phyloP scores from a whole-genome alignment of 306 rosid genomes.

The Cucumis cinereus region DNA sequence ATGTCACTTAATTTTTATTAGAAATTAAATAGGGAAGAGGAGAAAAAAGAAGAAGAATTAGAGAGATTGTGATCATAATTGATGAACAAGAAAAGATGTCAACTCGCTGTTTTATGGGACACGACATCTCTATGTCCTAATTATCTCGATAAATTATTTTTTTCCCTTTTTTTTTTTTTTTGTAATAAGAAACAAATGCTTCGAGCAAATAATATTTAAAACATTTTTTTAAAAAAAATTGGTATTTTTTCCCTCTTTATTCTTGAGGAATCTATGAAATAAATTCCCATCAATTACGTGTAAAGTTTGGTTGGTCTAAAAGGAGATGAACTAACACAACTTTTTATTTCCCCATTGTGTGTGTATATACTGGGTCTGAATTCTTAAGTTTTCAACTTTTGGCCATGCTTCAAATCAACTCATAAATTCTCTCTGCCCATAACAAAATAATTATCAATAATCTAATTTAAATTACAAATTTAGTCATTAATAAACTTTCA shows the following conservation, averaged over 20 bases:
- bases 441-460: background rate
- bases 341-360: background rate
- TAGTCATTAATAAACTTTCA: too few relatives aligned
- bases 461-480: too few relatives aligned
- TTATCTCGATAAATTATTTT: background rate
- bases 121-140: background rate
- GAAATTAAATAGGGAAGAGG: too few relatives aligned
- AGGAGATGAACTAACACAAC: background rate
- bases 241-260: background rate
- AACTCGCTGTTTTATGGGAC: background rate
- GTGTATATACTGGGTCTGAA: background rate
- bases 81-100: slow-evolving; percentile 3
- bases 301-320: background rate
- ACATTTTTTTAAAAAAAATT: too few relatives aligned
- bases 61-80: background rate
- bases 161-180: background rate
- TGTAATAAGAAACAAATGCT: background rate
- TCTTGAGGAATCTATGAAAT: background rate
- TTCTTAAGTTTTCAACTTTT: background rate
- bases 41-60: background rate
- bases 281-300: slow-evolving; percentile 7
- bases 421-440: background rate
- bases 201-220: background rate
- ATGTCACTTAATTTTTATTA: too few relatives aligned
- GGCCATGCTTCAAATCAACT: background rate